Evolutionary conservation across 306 rosid species (phyloP).

Genomic region (Inga oerstediana): DNA sequence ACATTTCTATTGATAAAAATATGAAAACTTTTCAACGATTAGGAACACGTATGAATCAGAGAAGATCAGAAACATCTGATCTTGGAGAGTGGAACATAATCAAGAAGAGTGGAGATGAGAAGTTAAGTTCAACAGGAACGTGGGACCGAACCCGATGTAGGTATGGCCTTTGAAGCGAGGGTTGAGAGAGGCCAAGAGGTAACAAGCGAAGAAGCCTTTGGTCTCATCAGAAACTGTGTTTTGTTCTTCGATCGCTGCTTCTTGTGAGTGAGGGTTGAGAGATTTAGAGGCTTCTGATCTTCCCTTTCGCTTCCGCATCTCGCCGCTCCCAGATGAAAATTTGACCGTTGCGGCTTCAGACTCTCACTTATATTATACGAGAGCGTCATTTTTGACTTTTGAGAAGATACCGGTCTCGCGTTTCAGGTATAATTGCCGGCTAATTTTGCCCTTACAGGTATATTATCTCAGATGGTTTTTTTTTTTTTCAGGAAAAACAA

Average conservation of each 20-base stretch:
- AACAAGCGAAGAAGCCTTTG: constrained; percentile 78
- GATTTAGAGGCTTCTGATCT: constrained; percentile 45
- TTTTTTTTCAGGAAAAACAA: too few species aligned
- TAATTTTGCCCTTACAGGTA: background rate
- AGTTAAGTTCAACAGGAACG: background rate
- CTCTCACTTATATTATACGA: background rate
- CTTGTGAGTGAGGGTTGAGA: constrained; percentile 31
- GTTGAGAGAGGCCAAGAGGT: constrained; percentile 71
- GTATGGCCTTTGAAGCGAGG: constrained; percentile 93
- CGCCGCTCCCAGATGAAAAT: constrained; percentile 36
- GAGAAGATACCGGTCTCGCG: background rate
- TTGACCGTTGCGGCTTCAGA: constrained; percentile 67
- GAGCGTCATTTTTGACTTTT: background rate
- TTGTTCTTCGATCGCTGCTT: constrained; percentile 32
- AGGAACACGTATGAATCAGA: background rate
- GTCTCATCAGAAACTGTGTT: background rate
- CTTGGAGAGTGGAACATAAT: background rate
- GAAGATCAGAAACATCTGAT: constrained; percentile 22
- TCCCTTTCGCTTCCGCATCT: constrained; percentile 51
- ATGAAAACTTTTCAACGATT: background rate
- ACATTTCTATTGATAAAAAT: background rate
- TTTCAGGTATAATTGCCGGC: background rate
- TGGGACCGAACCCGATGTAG: constrained; percentile 70
- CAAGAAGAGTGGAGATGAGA: background rate
- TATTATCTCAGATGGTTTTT: too few species aligned